phyloP scores from a whole-genome alignment of 2,329 filamentous ascomycete species.

The Aphanocladium album region DNA sequence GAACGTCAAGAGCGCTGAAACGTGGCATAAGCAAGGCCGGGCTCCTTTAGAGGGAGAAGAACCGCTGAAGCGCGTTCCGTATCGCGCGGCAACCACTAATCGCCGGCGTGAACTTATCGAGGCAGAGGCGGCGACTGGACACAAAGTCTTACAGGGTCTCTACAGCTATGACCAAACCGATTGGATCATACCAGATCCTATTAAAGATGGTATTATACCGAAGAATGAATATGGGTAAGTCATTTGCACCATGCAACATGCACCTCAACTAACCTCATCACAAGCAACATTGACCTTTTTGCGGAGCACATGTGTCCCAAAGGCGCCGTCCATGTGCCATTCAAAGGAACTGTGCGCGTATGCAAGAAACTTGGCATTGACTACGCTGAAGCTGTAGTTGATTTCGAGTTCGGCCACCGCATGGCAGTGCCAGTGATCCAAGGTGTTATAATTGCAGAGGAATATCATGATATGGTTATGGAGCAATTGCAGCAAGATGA shows the following conservation, averaged over 20 bases:
- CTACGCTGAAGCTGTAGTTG: slow-evolving; percentile 89
- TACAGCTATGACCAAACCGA: slow-evolving; percentile 84
- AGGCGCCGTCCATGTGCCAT: slow-evolving; percentile 79
- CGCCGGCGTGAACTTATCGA: slow-evolving; percentile 87
- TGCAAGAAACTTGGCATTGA: slow-evolving; percentile 83
- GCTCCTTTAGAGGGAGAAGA: slow-evolving; percentile 64
- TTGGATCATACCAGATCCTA: slow-evolving; percentile 89
- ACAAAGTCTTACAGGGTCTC: slow-evolving; percentile 80
- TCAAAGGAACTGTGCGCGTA: slow-evolving; percentile 68
- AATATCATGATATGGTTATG: slow-evolving; percentile 68
- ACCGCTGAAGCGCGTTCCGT: slow-evolving; percentile 81
- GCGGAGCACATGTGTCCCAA: slow-evolving; percentile 85
- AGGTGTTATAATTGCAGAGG: slow-evolving; percentile 81
- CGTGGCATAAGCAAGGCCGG: slow-evolving; percentile 95
- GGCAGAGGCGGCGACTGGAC: slow-evolving; percentile 69
- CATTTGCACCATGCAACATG: not conserved
- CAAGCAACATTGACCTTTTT: slow-evolving; percentile 85
- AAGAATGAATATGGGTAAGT: slow-evolving; percentile 78
- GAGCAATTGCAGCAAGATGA: slow-evolving; percentile 77
- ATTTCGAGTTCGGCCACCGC: slow-evolving; percentile 92
- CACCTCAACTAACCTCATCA: slow-evolving; percentile 18
- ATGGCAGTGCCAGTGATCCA: slow-evolving; percentile 90
- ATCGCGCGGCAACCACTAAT: slow-evolving; percentile 83
- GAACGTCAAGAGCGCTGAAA: slow-evolving; percentile 84
- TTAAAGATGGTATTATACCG: slow-evolving; percentile 78